These are phyloP conservation scores for Platanus orientalis DNA, from an alignment of 164 flowering plant genomes.

Conservation along the genomic window DNA sequence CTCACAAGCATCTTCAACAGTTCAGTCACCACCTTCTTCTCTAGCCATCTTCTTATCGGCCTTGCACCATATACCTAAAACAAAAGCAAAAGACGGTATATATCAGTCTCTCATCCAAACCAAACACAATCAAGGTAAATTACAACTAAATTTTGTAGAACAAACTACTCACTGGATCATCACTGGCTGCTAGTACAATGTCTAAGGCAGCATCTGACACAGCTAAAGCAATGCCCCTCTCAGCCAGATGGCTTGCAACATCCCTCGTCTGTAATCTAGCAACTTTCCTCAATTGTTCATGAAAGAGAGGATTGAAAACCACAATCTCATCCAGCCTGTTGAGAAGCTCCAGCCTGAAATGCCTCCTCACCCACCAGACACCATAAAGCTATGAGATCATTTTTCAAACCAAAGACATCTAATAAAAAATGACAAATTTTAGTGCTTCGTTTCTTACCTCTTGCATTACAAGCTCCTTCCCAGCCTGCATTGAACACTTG, in stretches of 20 bases:
- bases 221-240: conserved; percentile 78
- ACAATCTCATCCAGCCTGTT: conserved; percentile 89
- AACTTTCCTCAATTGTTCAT: conserved; percentile 70
- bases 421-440: too few relatives aligned
- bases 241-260: conserved; percentile 74
- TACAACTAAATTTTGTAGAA: background rate
- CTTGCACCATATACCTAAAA: conserved; percentile 83
- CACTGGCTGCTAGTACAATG: conserved; percentile 59
- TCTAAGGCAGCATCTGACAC: conserved; percentile 81
- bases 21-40: conserved; percentile 83
- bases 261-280: conserved; percentile 80
- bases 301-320: conserved; percentile 79
- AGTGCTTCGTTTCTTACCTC: conserved; percentile 34
- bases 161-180: conserved; percentile 64
- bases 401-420: too few relatives aligned
- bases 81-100: background rate
- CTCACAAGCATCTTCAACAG: conserved; percentile 69
- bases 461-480: conserved; percentile 63
- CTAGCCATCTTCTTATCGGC: conserved; percentile 89
- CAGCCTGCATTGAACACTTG: conserved; percentile 59
- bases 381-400: background rate
- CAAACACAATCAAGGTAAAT: background rate
- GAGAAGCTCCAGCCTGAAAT: conserved; percentile 77
- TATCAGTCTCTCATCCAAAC: background rate
- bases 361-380: conserved; percentile 58